Base-by-base conservation (phyloP, 2,329 filamentous ascomycete genomes). In the Clarireedia sp. region DNA sequence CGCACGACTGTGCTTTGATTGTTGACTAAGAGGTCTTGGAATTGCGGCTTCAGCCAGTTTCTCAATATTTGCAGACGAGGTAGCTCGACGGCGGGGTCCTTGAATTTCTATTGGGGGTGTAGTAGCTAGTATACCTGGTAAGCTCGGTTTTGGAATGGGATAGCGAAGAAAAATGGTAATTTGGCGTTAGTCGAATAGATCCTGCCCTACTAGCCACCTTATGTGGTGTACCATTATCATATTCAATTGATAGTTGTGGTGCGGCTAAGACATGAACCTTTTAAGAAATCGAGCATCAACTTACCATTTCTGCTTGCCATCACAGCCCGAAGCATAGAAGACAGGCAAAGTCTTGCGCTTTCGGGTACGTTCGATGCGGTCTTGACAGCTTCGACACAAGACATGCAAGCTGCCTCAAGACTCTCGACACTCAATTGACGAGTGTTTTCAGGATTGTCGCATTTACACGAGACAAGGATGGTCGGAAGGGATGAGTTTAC, bases 391-490 rank as follows among this genome's bases (percentile, higher is more conserved):
- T 83, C 81, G 59, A 92, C 78, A 63, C 82, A 86, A 16, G 86
- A 78, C 57, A 86, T 79, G 63, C 87, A 88, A 61, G 80, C 75
- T 48, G 79, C 72, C 65, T 88, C 84, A 56, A 94, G 78, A 54
- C 74, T 79, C 26, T 82, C 77, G 14, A 86, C 80, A 66, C 92
- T 83, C 55, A 95, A 77, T 67, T 89, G 80, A 66, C 87, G 84
- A 57, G 82, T 75, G 56, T 81, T 78, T 59, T 85, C 81, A 48
- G 86, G 83, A 50, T 83, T 81, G 70, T 96, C 92, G 74, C 89
- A 95, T 76, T 96, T 96, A 70, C 86, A 92, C 54, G 90, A 89
- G 51, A 95, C 88, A 43, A 96, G 79, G 59, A 92, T 79, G 52
- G 86, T 87, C 8, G 91, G 90, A 40, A 95, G 73, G 23, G 79